These are phyloP conservation scores for Aspergillus saccharolyticus DNA, from an alignment of 495 filamentous ascomycete species.

Conservation along the genomic window DNA sequence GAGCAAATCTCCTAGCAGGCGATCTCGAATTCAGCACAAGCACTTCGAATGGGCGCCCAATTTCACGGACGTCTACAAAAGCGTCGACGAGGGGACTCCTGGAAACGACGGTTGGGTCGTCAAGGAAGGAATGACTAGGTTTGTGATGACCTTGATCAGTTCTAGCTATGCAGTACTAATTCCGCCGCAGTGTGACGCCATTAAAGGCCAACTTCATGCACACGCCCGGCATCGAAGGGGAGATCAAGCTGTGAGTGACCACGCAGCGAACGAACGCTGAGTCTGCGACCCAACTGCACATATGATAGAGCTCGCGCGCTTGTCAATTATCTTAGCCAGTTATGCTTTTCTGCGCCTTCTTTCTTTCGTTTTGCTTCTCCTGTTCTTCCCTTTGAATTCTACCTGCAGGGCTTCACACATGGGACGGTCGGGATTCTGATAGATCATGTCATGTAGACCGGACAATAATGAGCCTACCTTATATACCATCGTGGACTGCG, in stretches of 20 bases:
- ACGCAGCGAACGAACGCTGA: slow-evolving; percentile 19
- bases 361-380: slow-evolving; percentile 13
- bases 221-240: slow-evolving; percentile 58
- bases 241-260: slow-evolving; percentile 84
- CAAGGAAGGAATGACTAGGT: slow-evolving; percentile 85
- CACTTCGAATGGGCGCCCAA: slow-evolving; percentile 93
- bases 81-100: slow-evolving; percentile 69
- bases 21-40: slow-evolving; percentile 57
- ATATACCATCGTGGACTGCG: slow-evolving; percentile 76
- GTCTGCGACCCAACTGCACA: slow-evolving; percentile 16
- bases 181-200: slow-evolving; percentile 67
- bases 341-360: slow-evolving; percentile 23
- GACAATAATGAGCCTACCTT: slow-evolving; percentile 41
- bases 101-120: slow-evolving; percentile 96
- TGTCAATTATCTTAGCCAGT: slow-evolving; percentile 30
- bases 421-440: slow-evolving; percentile 36
- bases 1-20: slow-evolving; percentile 14
- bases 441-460: slow-evolving; percentile 35
- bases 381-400: slow-evolving; percentile 9
- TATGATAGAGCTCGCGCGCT: slow-evolving; percentile 25
- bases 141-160: slow-evolving; percentile 24
- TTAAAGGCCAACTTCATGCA: slow-evolving; percentile 91
- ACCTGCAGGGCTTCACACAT: neutral
- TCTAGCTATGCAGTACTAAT: slow-evolving; percentile 13
- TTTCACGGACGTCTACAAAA: slow-evolving; percentile 78